Evolutionary conservation across 2,329 filamentous ascomycete species (phyloP), one percentile per base, ranked within the genome.

Genomic region (Alternaria infectoria): DNA sequence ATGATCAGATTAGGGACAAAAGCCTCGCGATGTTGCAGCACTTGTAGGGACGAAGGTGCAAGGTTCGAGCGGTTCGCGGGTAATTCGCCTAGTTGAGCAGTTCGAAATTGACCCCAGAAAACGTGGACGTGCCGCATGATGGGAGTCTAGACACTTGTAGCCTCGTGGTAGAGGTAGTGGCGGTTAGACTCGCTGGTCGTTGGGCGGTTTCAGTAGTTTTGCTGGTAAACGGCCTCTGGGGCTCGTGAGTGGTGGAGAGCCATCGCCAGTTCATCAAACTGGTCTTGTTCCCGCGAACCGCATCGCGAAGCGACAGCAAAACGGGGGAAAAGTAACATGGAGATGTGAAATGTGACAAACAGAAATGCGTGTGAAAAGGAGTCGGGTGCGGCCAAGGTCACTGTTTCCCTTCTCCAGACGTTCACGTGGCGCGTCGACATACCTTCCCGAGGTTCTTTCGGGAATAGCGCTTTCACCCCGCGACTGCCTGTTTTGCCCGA

Each of bases 1-100:
- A 21, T 6, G 25, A 32, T 50, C 44, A 66, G 61, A 69, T 69
- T 68, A 65, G 62, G 61, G 64, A 60, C 17, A 28, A 50, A 68
- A 65, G 65, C 66, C 69, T 67, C 62, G 68, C 58, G 47, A 45
- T 55, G 69, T 73, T 74, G 60, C 69, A 74, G 59, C 50, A 57
- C 54, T 66, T 60, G 55, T 17, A 47, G 47, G 51, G 49, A 56
- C 47, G 59, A 62, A 43, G 30, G 58, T 51, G 45, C 58, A 52
- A 51, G 54, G 44, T 47, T 66, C 62, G 52, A 66, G 62, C 44
- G 32, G 28, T 32, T 49, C 23, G 54, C 71, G 71, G 74, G 56
- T 71, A 64, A 71, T 67, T 67, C 65, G 49, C 74, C 74, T 51
- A 72, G 69, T 69, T 65, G 67, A 70, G 71, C 69, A 77, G 67